Evolutionary conservation across 2,329 filamentous ascomycete genomes (phyloP).

Genomic region (Cytospora leucostoma): DNA sequence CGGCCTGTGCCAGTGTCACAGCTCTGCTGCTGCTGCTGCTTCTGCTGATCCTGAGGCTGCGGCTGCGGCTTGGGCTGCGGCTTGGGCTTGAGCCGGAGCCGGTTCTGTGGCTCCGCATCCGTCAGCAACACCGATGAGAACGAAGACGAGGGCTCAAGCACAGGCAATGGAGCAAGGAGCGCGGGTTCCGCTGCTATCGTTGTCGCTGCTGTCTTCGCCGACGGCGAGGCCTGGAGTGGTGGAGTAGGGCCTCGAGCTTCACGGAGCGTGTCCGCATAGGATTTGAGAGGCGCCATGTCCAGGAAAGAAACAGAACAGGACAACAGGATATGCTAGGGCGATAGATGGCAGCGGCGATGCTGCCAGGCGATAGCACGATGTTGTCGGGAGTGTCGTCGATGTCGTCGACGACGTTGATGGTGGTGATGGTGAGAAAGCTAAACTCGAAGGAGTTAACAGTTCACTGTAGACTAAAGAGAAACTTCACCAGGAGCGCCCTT

Average conservation of each 20-base stretch:
- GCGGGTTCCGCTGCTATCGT: not conserved
- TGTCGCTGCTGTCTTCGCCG: not conserved
- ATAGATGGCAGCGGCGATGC: not conserved
- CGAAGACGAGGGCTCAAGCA: conserved; percentile 3
- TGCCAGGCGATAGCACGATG: not conserved
- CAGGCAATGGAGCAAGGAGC: not conserved
- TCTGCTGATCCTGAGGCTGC: not conserved
- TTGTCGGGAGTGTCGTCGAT: not conserved
- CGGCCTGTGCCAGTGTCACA: not conserved
- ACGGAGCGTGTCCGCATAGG: conserved; percentile 8
- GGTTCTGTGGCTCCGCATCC: not conserved
- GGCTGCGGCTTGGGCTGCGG: not conserved
- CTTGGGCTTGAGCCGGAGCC: not conserved
- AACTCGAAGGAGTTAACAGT: too few relatives aligned
- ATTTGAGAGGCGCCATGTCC: conserved; percentile 2
- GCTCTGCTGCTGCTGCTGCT: not conserved
- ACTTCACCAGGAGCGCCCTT: too few relatives aligned
- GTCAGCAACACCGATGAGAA: not conserved
- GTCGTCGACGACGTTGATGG: too few relatives aligned
- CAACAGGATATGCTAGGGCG: not conserved
- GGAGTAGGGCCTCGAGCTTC: not conserved
- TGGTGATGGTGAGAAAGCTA: too few relatives aligned
- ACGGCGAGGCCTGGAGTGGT: not conserved
- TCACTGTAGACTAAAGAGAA: not conserved
- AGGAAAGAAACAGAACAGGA: too few relatives aligned